Conservation (phyloP, 768 basidiomycete genomes). For the Xerocomus potaroensis region DNA sequence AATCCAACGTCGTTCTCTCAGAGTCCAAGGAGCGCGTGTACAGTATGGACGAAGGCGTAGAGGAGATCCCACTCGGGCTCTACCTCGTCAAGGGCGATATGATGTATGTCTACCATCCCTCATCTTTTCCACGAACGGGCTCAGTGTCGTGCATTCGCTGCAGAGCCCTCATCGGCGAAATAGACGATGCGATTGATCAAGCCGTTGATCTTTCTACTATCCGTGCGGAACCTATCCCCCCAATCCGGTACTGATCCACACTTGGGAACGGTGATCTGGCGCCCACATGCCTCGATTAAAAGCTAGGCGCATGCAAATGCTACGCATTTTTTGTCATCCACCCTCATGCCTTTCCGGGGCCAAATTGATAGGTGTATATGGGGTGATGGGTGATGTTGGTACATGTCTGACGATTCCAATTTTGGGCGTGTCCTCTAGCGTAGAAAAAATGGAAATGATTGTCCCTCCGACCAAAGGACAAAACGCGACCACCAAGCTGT, state of each 20-base stretch:
- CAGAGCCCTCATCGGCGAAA: conserved; percentile 77
- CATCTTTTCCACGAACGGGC: background rate
- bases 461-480: background rate
- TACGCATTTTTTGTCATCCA: background rate
- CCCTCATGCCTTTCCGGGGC: background rate
- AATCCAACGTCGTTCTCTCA: conserved; percentile 93
- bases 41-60: conserved; percentile 85
- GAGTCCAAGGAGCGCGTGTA: conserved; percentile 93
- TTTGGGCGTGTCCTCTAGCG: background rate
- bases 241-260: conserved; percentile 62
- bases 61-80: conserved; percentile 90
- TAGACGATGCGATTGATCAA: conserved; percentile 79
- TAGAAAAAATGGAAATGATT: background rate
- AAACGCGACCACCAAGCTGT: too few relatives aligned
- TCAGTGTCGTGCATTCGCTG: conserved; percentile 1
- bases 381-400: background rate
- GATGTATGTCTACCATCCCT: conserved; percentile 72
- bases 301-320: background rate
- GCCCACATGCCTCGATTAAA: background rate
- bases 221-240: conserved; percentile 82
- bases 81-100: conserved; percentile 99
- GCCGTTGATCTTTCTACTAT: conserved; percentile 71
- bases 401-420: background rate
- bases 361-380: background rate
- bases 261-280: background rate